Conservation (phyloP, 768 basidiomycete genomes). For the Mycena rebaudengoi region DNA sequence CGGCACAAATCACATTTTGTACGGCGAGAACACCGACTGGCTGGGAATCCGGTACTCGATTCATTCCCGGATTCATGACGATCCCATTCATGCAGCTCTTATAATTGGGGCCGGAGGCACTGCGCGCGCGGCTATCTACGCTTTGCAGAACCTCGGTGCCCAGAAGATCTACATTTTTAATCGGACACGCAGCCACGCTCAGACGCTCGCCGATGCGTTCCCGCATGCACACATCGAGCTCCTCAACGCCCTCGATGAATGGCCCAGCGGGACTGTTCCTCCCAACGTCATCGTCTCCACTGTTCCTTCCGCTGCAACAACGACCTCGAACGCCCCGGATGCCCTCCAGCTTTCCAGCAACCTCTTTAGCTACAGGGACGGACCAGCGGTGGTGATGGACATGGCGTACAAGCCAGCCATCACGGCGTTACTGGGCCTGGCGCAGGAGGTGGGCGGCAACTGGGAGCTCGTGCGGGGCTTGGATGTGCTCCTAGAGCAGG, state of each 20-base stretch:
- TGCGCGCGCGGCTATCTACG: conserved; percentile 93
- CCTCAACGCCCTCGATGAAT: conserved; percentile 63
- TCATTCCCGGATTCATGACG: conserved; percentile 48
- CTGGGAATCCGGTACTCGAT: conserved; percentile 79
- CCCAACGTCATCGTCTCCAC: conserved; percentile 89
- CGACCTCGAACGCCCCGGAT: conserved; percentile 38
- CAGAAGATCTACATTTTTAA: conserved; percentile 87
- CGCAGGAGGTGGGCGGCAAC: conserved; percentile 53
- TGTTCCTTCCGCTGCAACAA: conserved; percentile 77
- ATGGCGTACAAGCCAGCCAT: conserved; percentile 93
- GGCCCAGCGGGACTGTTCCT: conserved; percentile 52
- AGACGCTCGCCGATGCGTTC: conserved; percentile 73
- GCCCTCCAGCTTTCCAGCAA: conserved; percentile 61
- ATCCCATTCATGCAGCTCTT: conserved; percentile 61
- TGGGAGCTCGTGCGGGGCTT: conserved; percentile 85
- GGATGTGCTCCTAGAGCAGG: conserved; percentile 89
- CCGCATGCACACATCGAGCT: conserved; percentile 67
- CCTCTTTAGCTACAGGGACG: conserved; percentile 62
- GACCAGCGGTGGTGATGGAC: conserved; percentile 80
- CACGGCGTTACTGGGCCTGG: conserved; percentile 82
- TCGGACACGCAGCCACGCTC: conserved; percentile 79
- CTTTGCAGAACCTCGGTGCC: conserved; percentile 75
- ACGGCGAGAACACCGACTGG: conserved; percentile 98
- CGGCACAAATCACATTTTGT: conserved; percentile 58
- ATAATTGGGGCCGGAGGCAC: conserved; percentile 97